These are phyloP conservation scores for Cicer bijugum DNA, from an alignment of 306 rosid species.

Conservation along the genomic window DNA sequence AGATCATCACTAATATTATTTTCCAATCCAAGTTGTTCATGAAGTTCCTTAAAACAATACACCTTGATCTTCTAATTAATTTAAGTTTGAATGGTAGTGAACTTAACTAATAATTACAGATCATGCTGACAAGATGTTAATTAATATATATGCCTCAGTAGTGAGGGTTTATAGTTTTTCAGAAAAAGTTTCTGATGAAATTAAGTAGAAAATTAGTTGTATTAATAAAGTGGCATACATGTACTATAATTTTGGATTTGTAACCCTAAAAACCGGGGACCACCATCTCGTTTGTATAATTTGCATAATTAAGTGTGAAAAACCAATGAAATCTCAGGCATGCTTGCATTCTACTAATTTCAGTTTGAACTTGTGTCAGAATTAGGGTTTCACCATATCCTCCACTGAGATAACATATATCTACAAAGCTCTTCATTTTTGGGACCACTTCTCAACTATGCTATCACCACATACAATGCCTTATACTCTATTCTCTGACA, in stretches of 20 bases:
- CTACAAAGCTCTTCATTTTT: too few relatives aligned
- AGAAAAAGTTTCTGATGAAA: constrained; percentile 33
- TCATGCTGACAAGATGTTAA: neutral
- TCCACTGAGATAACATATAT: too few relatives aligned
- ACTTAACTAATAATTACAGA: neutral
- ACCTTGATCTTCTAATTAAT: too few relatives aligned
- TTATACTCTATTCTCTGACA: too few relatives aligned
- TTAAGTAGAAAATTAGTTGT: neutral
- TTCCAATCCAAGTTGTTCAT: too few relatives aligned
- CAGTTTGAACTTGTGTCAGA: too few relatives aligned
- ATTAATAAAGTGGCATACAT: constrained; percentile 11
- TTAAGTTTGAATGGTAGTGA: neutral
- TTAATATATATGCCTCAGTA: neutral
- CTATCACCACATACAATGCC: too few relatives aligned
- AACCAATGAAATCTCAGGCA: constrained; percentile 66
- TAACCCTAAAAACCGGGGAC: constrained; percentile 73
- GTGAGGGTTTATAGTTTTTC: neutral
- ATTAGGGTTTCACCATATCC: too few relatives aligned
- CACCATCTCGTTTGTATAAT: constrained; percentile 61
- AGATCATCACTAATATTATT: too few relatives aligned
- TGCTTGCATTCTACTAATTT: constrained; percentile 54
- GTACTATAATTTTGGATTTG: constrained; percentile 66
- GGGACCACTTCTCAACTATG: too few relatives aligned
- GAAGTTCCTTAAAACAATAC: too few relatives aligned
- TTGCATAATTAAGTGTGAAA: constrained; percentile 60